Base-by-base conservation (phyloP, 306 rosid genomes). In the Cyamopsis tetragonoloba region DNA sequence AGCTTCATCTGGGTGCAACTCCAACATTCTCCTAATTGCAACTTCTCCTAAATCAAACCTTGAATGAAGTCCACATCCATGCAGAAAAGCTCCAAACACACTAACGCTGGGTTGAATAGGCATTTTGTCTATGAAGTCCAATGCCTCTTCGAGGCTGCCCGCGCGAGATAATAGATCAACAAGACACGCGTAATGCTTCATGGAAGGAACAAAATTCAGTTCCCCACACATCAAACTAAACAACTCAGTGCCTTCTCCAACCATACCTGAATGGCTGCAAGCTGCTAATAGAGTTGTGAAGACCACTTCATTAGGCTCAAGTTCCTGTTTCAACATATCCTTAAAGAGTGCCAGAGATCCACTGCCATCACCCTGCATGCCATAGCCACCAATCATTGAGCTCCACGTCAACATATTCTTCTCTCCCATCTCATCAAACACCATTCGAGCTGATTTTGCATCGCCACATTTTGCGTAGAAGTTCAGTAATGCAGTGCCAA, bases 381-480 rank as follows among this genome's bases (percentile, higher is more conserved):
- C 95, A 54, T 81, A 87, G 12, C 95, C 87, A 68, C 89, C 77
- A 44, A 90, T 87, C 89, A 90, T 90, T 1, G 92, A 88, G 34
- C 90, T 70, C 97, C 97, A 85, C 0, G 91, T 87, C 56, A 88
- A 62, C 0, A 72, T 53, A 68, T 84, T 88, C 84, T 86, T 91
- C 74, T 74, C 84, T 62, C 54, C 72, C 95, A 91, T 87, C 49
- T 59, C 78, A 71, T 91, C 83, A 69, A 91, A 87, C 23, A 88
- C 81, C 60, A 66, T 49, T 38, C 84, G 87, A 34, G 95, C 88
- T 1, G 86, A 84, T 50, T 71, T 67, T 67, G 80, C 82, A 62
- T 91, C 92, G 44, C 97, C 95, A 27, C 92, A 91, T 77, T 91
- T 88, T 17, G 95, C 87, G 35, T 91, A 91, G 12, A 91, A 82